phyloP scores from a whole-genome alignment of 306 rosid genomes.

The Abrus pulchellus region DNA sequence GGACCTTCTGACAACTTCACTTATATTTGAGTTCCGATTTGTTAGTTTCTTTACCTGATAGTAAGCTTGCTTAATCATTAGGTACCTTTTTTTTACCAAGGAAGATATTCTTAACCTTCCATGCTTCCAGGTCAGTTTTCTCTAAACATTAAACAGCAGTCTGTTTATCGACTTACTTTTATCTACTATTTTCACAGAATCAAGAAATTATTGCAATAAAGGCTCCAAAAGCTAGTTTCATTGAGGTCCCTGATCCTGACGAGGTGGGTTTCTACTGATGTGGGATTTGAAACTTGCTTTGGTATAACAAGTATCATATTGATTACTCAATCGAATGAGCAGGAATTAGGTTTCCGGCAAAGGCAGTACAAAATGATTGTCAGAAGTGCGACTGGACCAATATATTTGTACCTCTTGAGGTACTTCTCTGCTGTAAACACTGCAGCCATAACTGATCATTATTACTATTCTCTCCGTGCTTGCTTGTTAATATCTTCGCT shows the following conservation, averaged over 20 bases:
- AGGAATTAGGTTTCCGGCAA: constrained; percentile 72
- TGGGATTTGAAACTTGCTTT: constrained; percentile 40
- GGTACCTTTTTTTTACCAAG: constrained; percentile 69
- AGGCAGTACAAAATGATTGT: constrained; percentile 74
- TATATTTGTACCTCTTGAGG: constrained; percentile 78
- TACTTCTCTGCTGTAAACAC: constrained; percentile 44
- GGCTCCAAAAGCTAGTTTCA: constrained; percentile 79
- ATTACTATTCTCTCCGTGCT: constrained; percentile 21
- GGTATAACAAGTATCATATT: constrained; percentile 40
- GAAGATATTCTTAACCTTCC: constrained; percentile 75
- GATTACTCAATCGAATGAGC: constrained; percentile 48
- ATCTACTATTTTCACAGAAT: constrained; percentile 58
- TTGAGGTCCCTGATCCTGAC: constrained; percentile 91
- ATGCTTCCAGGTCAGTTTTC: constrained; percentile 74
- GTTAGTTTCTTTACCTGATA: constrained; percentile 44
- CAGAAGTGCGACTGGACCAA: constrained; percentile 83
- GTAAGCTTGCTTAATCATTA: constrained; percentile 48
- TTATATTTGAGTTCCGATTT: constrained; percentile 22
- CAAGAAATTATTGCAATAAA: constrained; percentile 77
- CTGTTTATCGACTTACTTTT: constrained; percentile 48
- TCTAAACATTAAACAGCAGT: constrained; percentile 19
- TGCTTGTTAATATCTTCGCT: constrained; percentile 4
- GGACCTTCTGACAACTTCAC: constrained; percentile 25
- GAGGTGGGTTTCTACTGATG: constrained; percentile 64
- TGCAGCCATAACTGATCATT: constrained; percentile 27